phyloP scores from a whole-genome alignment of 1,139 yeast species.

The Candida sp. region DNA sequence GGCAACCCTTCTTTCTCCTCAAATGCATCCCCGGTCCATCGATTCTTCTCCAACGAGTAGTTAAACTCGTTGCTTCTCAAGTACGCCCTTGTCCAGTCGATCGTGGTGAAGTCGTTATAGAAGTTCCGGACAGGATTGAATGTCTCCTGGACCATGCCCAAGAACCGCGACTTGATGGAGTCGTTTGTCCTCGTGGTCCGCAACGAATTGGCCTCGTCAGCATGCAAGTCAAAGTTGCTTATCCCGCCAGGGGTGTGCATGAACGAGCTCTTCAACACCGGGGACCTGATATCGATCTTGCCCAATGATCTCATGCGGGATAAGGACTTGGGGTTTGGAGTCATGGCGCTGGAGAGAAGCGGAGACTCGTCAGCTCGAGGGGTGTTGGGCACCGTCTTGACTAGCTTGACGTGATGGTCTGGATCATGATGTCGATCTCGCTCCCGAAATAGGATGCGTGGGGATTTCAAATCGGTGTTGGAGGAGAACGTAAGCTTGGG shows the following conservation, averaged over 20 bases:
- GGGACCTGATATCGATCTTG: slow-evolving; percentile 27
- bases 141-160: slow-evolving; percentile 21
- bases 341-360: not conserved
- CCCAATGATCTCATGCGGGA: slow-evolving; percentile 25
- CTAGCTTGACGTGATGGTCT: not conserved
- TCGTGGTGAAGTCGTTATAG: slow-evolving; percentile 70
- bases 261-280: slow-evolving; percentile 12
- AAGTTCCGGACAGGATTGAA: slow-evolving; percentile 33
- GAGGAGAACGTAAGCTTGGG: not conserved
- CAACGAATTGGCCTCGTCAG: slow-evolving; percentile 16
- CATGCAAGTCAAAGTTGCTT: not conserved
- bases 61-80: slow-evolving; percentile 51
- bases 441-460: not conserved
- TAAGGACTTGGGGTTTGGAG: slow-evolving; percentile 3
- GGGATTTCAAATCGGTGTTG: not conserved
- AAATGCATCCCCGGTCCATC: slow-evolving; percentile 11
- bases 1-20: not conserved
- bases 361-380: slow-evolving; percentile 8
- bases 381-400: slow-evolving; percentile 15
- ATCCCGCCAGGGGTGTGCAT: slow-evolving; percentile 16
- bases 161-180: slow-evolving; percentile 21
- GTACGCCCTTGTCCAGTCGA: slow-evolving; percentile 67
- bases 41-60: slow-evolving; percentile 31
- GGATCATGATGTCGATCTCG: not conserved
- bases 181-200: slow-evolving; percentile 22